phyloP scores from a whole-genome alignment of 352 stramenopile species.

The Phytophthora meadii region DNA sequence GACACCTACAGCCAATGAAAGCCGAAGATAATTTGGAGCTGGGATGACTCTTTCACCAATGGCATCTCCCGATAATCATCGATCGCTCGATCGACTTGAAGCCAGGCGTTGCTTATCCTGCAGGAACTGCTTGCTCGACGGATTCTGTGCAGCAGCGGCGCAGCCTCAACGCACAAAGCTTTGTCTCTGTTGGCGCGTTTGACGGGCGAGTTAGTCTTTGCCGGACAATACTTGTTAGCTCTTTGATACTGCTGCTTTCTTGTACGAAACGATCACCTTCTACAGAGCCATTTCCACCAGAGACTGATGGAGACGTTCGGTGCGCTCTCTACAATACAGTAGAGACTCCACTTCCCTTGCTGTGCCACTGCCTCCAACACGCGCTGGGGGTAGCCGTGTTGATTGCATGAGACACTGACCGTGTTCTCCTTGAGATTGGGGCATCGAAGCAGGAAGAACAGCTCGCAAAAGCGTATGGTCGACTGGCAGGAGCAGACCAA shows the following conservation, averaged over 20 bases:
- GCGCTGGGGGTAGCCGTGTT: conserved; percentile 26
- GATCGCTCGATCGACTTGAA: conserved; percentile 10
- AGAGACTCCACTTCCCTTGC: too few species aligned
- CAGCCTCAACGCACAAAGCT: conserved; percentile 1
- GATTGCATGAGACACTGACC: conserved; percentile 21
- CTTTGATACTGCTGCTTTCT: too few species aligned
- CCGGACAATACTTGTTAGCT: too few species aligned
- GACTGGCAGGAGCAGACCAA: neutral
- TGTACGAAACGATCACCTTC: neutral
- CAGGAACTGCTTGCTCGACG: conserved; percentile 18
- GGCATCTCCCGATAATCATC: conserved; percentile 1
- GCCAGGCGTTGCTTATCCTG: conserved; percentile 9
- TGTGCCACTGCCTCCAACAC: conserved; percentile 13
- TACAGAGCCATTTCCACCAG: neutral
- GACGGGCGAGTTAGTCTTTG: neutral
- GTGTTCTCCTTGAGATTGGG: conserved; percentile 27
- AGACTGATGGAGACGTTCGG: neutral
- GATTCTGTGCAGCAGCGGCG: conserved; percentile 24
- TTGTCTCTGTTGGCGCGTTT: conserved; percentile 5
- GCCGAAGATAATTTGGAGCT: conserved; percentile 11
- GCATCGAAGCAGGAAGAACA: conserved; percentile 22
- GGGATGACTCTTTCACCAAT: conserved; percentile 14
- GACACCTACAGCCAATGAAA: neutral
- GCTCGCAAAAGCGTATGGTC: conserved; percentile 5
- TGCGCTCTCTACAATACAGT: too few species aligned